These are phyloP conservation scores for Nemania serpens DNA, from an alignment of 2,329 filamentous ascomycete species.

Conservation along the genomic window DNA sequence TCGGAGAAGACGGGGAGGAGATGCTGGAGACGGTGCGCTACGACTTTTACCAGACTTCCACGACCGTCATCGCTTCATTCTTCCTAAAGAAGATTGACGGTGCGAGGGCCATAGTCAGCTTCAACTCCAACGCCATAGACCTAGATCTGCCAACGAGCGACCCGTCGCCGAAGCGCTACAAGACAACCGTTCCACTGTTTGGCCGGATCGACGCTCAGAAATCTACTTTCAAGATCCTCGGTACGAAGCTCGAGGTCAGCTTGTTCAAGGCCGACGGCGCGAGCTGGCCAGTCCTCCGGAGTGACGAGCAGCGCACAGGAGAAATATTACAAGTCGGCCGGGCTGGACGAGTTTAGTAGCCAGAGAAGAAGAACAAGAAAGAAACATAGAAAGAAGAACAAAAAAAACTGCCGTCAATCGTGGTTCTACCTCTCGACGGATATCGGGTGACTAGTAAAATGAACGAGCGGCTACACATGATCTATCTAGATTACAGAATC, in stretches of 20 bases:
- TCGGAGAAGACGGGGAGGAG: constrained; percentile 64
- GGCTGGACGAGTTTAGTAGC: constrained; percentile 63
- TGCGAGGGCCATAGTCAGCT: constrained; percentile 72
- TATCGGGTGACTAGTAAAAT: background rate
- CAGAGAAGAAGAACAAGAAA: background rate
- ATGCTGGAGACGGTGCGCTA: constrained; percentile 76
- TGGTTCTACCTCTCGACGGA: background rate
- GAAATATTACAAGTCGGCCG: constrained; percentile 90
- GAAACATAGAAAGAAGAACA: constrained; percentile 3
- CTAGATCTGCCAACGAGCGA: constrained; percentile 89
- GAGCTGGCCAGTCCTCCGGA: constrained; percentile 84
- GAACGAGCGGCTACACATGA: background rate
- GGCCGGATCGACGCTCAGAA: constrained; percentile 75
- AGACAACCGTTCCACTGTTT: constrained; percentile 74
- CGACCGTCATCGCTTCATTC: constrained; percentile 84
- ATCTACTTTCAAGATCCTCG: constrained; percentile 79
- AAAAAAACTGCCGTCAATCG: background rate
- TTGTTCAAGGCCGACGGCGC: constrained; percentile 73
- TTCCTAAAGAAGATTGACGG: constrained; percentile 98
- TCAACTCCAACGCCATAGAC: constrained; percentile 65
- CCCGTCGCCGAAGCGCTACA: constrained; percentile 76
- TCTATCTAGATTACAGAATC: background rate
- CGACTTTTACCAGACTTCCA: constrained; percentile 94
- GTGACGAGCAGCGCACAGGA: constrained; percentile 69
- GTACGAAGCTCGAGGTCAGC: constrained; percentile 85